These are phyloP conservation scores for Eimeria maxima DNA, from an alignment of 169 alveolate species.

Conservation along the genomic window DNA sequence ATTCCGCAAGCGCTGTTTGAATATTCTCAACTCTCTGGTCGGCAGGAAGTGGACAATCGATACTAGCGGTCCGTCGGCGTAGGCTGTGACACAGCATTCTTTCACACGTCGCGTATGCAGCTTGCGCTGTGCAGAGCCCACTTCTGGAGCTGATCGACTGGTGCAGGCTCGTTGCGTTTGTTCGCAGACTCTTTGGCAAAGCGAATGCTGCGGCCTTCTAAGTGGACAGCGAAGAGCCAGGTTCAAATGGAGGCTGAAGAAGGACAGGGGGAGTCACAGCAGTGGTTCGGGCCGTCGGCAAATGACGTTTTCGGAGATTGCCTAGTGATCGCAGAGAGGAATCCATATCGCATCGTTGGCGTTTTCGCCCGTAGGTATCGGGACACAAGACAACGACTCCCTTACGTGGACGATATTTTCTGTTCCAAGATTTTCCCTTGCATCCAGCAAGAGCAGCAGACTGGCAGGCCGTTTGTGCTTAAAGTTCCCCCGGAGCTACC, in stretches of 20 bases:
- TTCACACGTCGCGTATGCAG: neutral
- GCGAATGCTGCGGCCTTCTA: constrained; percentile 53
- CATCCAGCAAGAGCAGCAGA: constrained; percentile 52
- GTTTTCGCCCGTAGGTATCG: constrained; percentile 66
- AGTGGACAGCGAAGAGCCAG: constrained; percentile 59
- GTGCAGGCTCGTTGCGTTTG: neutral
- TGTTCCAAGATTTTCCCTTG: constrained; percentile 50
- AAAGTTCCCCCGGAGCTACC: constrained; percentile 5
- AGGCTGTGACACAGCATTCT: neutral
- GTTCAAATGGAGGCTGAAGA: constrained; percentile 4
- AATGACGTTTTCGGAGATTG: constrained; percentile 69
- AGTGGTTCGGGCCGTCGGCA: constrained; percentile 71
- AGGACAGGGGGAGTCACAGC: neutral
- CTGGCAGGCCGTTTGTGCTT: neutral
- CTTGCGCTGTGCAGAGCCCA: neutral
- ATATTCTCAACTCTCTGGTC: constrained; percentile 41
- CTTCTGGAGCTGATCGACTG: neutral
- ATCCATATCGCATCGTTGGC: constrained; percentile 68
- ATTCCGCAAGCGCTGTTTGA: constrained; percentile 23
- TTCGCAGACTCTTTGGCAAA: constrained; percentile 49
- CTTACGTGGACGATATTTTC: constrained; percentile 29
- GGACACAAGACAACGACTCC: constrained; percentile 64
- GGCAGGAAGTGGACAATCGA: constrained; percentile 58
- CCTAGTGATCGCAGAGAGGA: constrained; percentile 17
- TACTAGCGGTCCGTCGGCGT: constrained; percentile 41